Base-by-base conservation (phyloP, 108 stramenopile genomes). In the Bacterosira constricta region DNA sequence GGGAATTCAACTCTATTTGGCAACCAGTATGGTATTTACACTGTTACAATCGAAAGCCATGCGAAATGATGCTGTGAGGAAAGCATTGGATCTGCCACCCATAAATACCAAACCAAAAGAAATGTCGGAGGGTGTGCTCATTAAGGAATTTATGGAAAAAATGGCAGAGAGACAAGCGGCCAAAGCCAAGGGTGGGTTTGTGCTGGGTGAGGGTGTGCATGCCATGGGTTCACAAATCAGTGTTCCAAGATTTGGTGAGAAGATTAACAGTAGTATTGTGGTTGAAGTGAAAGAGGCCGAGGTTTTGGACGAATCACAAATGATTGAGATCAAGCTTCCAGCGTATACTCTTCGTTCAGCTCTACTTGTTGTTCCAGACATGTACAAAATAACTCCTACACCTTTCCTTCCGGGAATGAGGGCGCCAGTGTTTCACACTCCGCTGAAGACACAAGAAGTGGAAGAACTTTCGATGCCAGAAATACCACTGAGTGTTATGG, bases 1-100 rank as follows among this genome's bases (percentile, higher is more conserved):
- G 7, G 94, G 90, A 1, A 70, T 95, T 13, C 94, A 95, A 63
- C 81, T 95, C 13, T 95, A 95, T 50, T 45, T 95, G 44, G 39
- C 81, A 7, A 87, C 90, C 20, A 88, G 86, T 57, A 90, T 95
- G 71, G 79, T 87, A n/a, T 92, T 86, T 62, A 90, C 94, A 18
- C 46, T 90, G 46, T 57, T 80, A 46, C 94, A 95, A 61, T 75
- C 88, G 37, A 75, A 74, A 2, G 90, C 85, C 9, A 69, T 95
- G 37, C 78, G 91, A 4, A 91, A 85, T 59, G 86, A 89, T 64
- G 34, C 70, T 0, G 59, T 89, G 9, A 82, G 94, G 6, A 64
- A 60, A 8, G 53, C 59, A 23, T 42, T 92, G 8, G 90, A 90
- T 5, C 60, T 95, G 55, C 91, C 94, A 9, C 51, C 83, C 25